Base-by-base conservation (phyloP, 192 early-diverging fungal genomes). In the Rhizoclosmatium globosum region DNA sequence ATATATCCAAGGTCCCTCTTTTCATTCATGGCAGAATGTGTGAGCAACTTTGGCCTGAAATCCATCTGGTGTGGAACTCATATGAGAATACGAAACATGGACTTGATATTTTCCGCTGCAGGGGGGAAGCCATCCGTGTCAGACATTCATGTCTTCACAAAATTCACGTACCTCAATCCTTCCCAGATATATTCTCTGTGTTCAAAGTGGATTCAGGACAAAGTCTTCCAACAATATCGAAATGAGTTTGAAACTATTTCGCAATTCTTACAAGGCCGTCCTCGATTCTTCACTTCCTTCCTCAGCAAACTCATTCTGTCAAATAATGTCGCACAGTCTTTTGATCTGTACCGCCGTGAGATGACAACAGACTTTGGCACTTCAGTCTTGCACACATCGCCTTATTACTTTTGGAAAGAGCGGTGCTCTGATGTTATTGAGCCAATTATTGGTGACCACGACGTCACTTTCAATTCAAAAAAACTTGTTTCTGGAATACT, bases 21-120 rank as follows among this genome's bases (percentile, higher is more conserved):
- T 71, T 77, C 76, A 11, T 77, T 77, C 46, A 39, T 68, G 1
- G 19, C 76, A 7, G 57, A 43, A 23, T 72, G n/a, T 41, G n/a
- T 77, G 38, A n/a, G 74, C 19, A 38, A 68, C 53, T 39, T 15
- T 38, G 2, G 62, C 44, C 47, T 71, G 47, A 44, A 62, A 11
- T 57, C 66, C 31, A 77, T 77, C 43, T 77, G 76, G 76, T 77
- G 76, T 68, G 76, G 76, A 77, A 77, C 76, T 11, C 38, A 77
- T 50, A 69, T 77, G 76, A 6, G 64, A 19, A 71, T 77, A 44
- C 76, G 3, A 2, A 77, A 71, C 69, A 71, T 77, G 21, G 76
- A 77, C 19, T 39, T 77, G 43, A 57, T 77, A 3, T 77, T 9
- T 3, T 73, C 76, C 3, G 62, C 76, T 11, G 76, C 76, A 38